Evolutionary conservation across 139 green algal genomes (phyloP).

Genomic region (Chlorella ohadii): DNA sequence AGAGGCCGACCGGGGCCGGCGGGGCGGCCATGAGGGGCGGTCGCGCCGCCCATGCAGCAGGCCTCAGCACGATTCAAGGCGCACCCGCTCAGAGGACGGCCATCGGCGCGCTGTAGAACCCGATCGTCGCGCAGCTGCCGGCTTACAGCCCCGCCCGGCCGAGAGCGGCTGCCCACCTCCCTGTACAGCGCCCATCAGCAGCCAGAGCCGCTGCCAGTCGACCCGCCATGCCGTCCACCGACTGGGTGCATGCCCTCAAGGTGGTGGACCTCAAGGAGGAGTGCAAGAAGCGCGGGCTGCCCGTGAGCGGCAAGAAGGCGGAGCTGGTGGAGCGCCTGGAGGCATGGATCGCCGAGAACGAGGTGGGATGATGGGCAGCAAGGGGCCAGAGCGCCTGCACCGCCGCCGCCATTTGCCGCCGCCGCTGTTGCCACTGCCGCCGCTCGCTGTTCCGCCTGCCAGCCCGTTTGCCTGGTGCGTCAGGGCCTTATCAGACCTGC

Average conservation of each 20-base stretch:
- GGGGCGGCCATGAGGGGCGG: too few relatives aligned
- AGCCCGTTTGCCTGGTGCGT: too few relatives aligned
- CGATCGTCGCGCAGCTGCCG: too few relatives aligned
- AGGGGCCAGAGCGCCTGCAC: background rate
- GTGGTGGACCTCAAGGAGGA: conserved; percentile 65
- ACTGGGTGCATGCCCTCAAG: conserved; percentile 18
- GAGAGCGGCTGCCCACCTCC: too few relatives aligned
- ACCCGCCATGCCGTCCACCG: background rate
- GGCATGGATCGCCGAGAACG: conserved; percentile 33
- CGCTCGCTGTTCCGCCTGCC: too few relatives aligned
- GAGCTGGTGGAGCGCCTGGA: conserved; percentile 55
- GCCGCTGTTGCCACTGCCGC: background rate
- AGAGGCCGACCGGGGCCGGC: background rate
- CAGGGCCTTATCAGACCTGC: too few relatives aligned
- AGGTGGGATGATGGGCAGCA: background rate
- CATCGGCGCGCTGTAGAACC: too few relatives aligned
- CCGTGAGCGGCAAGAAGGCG: conserved; percentile 54
- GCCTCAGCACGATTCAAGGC: too few relatives aligned
- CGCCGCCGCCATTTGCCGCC: background rate
- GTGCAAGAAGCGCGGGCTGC: conserved; percentile 51
- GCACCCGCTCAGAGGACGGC: too few relatives aligned
- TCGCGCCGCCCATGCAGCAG: too few relatives aligned
- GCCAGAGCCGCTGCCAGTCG: background rate
- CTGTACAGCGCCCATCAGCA: too few relatives aligned
- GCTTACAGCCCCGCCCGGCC: too few relatives aligned